These are phyloP conservation scores for Cryptosporidium canis DNA, from an alignment of 169 alveolate genomes.

Conservation along the genomic window DNA sequence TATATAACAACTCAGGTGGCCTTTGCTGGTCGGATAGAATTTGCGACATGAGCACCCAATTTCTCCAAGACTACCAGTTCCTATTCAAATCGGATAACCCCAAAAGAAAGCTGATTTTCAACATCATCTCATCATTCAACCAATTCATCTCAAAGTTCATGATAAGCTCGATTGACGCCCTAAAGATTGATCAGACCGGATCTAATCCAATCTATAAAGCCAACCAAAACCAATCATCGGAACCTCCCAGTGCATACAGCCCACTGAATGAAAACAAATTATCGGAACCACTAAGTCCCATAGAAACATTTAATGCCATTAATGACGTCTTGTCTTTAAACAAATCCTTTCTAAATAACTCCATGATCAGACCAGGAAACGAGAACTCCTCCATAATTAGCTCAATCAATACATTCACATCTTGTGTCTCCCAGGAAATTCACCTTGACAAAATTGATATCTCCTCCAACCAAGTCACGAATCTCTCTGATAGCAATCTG, in stretches of 20 bases:
- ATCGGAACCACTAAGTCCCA: constrained; percentile 12
- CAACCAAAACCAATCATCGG: neutral
- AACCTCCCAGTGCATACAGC: neutral
- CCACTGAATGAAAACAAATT: neutral
- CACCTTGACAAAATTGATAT: constrained; percentile 31
- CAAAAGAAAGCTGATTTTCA: constrained; percentile 43
- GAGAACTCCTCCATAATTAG: constrained; percentile 15
- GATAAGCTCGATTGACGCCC: constrained; percentile 2
- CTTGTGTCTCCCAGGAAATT: constrained; percentile 53
- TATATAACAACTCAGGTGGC: neutral
- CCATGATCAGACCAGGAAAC: constrained; percentile 14
- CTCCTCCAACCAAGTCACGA: constrained; percentile 27
- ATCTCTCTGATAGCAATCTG: neutral
- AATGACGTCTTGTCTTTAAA: neutral
- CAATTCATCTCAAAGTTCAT: constrained; percentile 38
- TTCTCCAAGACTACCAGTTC: constrained; percentile 41
- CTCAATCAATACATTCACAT: constrained; percentile 32
- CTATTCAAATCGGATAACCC: constrained; percentile 43
- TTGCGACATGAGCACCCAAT: constrained; percentile 32
- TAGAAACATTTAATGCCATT: constrained; percentile 23
- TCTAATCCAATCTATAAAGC: neutral
- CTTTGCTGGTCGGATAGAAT: constrained; percentile 71
- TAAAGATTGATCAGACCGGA: constrained; percentile 11
- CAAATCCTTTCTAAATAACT: neutral
- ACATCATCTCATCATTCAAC: constrained; percentile 43